A percentile compares a stretch with the other conserved stretches of the same genome.
These are phyloP conservation scores for Trichosporon sp. DNA, from an alignment of 1,284 basidiomycete species.

Conservation along the genomic window DNA sequence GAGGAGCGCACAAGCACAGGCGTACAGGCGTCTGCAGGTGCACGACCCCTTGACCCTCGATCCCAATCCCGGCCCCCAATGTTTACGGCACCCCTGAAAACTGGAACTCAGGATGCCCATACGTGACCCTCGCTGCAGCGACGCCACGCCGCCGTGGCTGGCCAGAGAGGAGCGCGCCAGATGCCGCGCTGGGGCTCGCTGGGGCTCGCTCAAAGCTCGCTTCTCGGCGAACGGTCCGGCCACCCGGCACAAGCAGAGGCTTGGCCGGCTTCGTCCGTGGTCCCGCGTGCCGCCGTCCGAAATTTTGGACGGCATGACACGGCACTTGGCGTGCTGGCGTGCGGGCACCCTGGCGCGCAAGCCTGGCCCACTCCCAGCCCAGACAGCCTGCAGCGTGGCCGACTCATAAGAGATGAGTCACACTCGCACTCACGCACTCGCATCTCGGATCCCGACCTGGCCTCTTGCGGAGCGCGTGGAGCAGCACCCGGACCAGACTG, in stretches of 20 bases:
- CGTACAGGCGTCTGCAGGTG: background rate
- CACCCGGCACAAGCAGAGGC: background rate
- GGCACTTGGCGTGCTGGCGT: background rate
- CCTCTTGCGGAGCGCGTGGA: background rate
- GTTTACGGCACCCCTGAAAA: conserved; percentile 4
- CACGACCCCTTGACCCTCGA: background rate
- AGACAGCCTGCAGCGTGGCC: background rate
- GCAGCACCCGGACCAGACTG: background rate
- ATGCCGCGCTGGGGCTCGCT: background rate
- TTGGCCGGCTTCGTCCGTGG: background rate
- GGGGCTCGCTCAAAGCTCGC: background rate
- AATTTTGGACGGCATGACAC: background rate
- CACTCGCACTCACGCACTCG: background rate
- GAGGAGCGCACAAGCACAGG: background rate
- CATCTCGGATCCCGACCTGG: background rate
- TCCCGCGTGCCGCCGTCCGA: background rate
- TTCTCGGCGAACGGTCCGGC: background rate
- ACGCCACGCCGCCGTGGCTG: background rate
- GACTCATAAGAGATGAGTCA: background rate
- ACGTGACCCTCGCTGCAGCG: background rate
- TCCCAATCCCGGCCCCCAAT: background rate
- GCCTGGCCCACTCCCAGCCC: background rate
- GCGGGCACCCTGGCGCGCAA: background rate
- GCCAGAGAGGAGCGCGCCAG: background rate
- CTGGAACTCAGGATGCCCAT: conserved; percentile 1